A percentile compares a stretch with the other conserved stretches of the same genome.
These are phyloP conservation scores for Amanita subjunquillea DNA, from an alignment of 768 basidiomycete genomes.

Conservation along the genomic window DNA sequence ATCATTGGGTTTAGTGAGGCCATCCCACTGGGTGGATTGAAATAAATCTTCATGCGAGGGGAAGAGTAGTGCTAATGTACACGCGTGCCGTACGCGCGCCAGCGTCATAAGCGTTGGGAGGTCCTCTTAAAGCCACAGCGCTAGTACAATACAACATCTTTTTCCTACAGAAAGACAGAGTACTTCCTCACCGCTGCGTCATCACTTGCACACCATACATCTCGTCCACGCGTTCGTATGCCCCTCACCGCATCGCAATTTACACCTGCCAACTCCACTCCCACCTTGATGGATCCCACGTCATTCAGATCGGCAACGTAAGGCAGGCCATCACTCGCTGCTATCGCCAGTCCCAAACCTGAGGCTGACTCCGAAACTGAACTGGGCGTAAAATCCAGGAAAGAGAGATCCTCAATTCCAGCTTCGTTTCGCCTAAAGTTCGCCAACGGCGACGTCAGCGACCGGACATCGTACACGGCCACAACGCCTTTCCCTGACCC, in stretches of 20 bases:
- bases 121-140: too few species aligned
- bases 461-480: constrained; percentile 43
- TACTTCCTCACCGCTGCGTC: constrained; percentile 54
- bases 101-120: too few species aligned
- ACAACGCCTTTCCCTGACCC: constrained; percentile 49
- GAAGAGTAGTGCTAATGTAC: too few species aligned
- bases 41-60: too few species aligned
- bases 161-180: background rate
- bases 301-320: constrained; percentile 36
- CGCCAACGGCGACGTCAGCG: constrained; percentile 22
- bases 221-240: constrained; percentile 21
- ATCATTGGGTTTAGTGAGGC: too few species aligned
- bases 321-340: constrained; percentile 51
- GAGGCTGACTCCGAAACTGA: background rate
- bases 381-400: constrained; percentile 11
- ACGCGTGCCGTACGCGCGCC: too few species aligned
- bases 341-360: constrained; percentile 30
- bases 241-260: constrained; percentile 52
- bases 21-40: too few species aligned
- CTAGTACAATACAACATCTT: too few species aligned
- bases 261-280: constrained; percentile 43
- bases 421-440: constrained; percentile 37
- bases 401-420: constrained; percentile 38
- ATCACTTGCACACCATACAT: constrained; percentile 51
- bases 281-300: constrained; percentile 26